These are phyloP conservation scores for Mikania micrantha DNA, from an alignment of 129 eudicot species.

Conservation along the genomic window DNA sequence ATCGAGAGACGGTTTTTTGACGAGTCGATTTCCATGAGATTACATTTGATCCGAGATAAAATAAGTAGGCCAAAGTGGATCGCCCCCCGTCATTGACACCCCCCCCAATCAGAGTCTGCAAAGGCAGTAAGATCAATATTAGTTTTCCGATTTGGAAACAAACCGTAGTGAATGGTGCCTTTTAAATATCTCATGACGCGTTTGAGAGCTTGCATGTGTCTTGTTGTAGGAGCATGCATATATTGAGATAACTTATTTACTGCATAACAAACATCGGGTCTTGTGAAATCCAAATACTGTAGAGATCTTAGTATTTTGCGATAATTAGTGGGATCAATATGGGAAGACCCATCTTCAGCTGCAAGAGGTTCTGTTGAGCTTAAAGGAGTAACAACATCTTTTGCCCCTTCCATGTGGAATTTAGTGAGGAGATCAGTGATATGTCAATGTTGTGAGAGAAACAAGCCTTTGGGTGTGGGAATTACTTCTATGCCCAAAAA, in stretches of 20 bases:
- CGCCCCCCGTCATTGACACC: no score
- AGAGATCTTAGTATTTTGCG: background rate
- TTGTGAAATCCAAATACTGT: no score
- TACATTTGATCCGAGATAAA: no score
- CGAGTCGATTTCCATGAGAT: no score
- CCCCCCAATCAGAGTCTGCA: no score
- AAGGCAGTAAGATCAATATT: no score
- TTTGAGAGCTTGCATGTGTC: background rate
- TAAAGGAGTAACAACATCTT: background rate
- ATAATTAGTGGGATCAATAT: background rate
- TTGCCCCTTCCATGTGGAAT: background rate
- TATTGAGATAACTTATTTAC: background rate
- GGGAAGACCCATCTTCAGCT: background rate
- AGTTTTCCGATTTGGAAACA: no score
- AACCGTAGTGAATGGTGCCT: background rate
- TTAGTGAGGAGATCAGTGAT: background rate
- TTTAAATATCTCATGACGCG: background rate
- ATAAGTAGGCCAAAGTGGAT: no score
- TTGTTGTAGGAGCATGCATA: background rate
- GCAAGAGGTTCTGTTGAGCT: background rate
- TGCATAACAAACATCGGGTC: background rate
- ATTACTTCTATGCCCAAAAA: background rate
- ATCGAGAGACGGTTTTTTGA: no score
- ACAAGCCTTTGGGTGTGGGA: background rate
- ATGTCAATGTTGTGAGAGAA: background rate